Base-by-base conservation (phyloP, 2,329 filamentous ascomycete species). In the Chaetomiaceae sp. region DNA sequence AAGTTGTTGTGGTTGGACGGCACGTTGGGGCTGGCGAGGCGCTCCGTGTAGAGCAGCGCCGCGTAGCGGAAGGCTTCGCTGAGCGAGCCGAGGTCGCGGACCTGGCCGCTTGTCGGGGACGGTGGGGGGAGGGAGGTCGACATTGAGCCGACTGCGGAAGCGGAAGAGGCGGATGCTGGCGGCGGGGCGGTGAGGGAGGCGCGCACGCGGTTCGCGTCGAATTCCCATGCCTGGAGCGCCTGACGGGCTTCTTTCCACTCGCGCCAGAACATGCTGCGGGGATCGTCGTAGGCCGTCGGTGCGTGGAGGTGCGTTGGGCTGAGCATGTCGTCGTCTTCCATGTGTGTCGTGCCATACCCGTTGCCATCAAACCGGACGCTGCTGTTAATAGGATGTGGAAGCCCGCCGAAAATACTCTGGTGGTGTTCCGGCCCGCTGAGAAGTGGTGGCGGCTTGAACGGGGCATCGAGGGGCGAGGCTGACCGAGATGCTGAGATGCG, bases 31-130 rank as follows among this genome's bases (percentile, higher is more conserved):
- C 86, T 84, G 2, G 88, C 90, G 22, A 96, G 82, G 4, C 91
- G 87, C 72, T 95, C 90, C 9, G 88, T 91, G 73, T 96, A 96
- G 11, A 96, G 79, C 31, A 96, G 78, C 0, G 91, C 91, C 0
- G 91, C 85, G 68, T 94, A 91, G 17, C 91, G 88, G 77, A 96
- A 96, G 11, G 88, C 88, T 69, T 96, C 90, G 19, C 89, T 95
- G 47, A 96, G 86, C 63, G 91, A 88, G 31, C 84, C 80, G 11
- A 96, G 76, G 59, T 95, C 90, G 20, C 83, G 77, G 1, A 88
- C 72, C 66, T 94, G 87, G 7, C 78, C 77, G 9, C 80, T 73
- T 0, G 80, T 79, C 1, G 79, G 74, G 3, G 70, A 66, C 7
- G 48, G 48, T 15, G 54, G 46, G 44, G 51, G 42, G 19, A 51